Percentiles rank a stretch among this genome's conserved stretches.
Evolutionary conservation across 202 grass and related monocot species (phyloP).

Genomic region (Carex arenaria): DNA sequence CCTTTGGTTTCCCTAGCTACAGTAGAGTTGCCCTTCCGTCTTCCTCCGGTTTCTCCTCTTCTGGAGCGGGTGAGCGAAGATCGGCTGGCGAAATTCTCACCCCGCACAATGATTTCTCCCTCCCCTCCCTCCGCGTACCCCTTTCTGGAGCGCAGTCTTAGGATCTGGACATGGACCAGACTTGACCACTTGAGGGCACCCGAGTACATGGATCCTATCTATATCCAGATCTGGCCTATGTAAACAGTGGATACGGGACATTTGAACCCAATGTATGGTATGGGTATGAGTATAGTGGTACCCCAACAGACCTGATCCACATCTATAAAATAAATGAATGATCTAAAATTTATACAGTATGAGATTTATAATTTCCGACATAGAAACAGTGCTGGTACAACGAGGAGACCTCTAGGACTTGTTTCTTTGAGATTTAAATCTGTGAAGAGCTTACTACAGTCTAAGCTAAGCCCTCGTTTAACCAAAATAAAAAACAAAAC

Average conservation of each 20-base stretch:
- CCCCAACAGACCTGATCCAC: neutral
- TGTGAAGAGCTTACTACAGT: neutral
- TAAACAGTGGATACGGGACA: neutral
- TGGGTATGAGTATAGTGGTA: neutral
- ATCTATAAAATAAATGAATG: neutral
- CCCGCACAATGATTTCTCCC: too few species aligned
- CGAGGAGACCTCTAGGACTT: neutral
- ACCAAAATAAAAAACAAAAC: neutral
- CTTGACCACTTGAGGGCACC: neutral
- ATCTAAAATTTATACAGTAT: neutral
- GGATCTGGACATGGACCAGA: neutral
- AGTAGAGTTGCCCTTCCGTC: too few species aligned
- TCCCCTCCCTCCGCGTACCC: too few species aligned
- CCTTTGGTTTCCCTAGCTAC: too few species aligned
- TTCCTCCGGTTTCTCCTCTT: too few species aligned
- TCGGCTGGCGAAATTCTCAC: too few species aligned
- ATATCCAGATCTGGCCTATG: neutral
- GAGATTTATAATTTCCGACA: neutral
- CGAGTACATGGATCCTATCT: neutral
- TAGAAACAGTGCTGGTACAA: neutral
- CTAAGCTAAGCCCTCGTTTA: neutral
- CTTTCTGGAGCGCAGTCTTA: too few species aligned
- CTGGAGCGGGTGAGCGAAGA: too few species aligned
- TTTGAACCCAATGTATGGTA: neutral
- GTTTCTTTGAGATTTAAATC: neutral